These are phyloP conservation scores for Daldinia sp. DNA, from an alignment of 2,329 filamentous ascomycete species.

Conservation along the genomic window DNA sequence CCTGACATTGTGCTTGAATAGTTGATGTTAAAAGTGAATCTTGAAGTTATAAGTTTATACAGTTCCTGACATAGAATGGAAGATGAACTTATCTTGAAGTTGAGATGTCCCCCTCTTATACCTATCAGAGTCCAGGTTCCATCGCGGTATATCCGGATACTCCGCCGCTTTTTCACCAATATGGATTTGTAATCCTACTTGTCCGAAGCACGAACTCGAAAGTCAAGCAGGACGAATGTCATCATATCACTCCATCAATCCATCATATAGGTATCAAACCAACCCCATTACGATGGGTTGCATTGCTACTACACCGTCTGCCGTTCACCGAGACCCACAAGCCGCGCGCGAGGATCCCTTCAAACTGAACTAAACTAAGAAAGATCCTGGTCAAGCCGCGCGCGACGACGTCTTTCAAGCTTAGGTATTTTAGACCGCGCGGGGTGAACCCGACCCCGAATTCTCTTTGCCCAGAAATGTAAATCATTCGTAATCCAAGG, in stretches of 20 bases:
- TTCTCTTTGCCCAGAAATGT: not conserved
- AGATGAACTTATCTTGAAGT: not conserved
- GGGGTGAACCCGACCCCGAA: not conserved
- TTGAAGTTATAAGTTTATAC: not conserved
- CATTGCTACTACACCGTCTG: not conserved
- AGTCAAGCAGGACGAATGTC: not conserved
- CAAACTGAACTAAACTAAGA: constrained; percentile 14
- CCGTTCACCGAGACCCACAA: constrained; percentile 33
- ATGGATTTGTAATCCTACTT: constrained; percentile 6
- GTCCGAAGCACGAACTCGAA: not conserved
- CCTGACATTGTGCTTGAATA: constrained; percentile 37
- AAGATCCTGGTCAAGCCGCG: constrained; percentile 8
- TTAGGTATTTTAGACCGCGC: not conserved
- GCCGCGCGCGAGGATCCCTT: constrained; percentile 38
- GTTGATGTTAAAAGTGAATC: not conserved
- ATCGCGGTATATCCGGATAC: not conserved
- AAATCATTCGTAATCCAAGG: not conserved
- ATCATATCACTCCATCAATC: constrained; percentile 2
- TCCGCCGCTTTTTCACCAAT: not conserved
- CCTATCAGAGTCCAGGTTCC: not conserved
- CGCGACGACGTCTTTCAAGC: not conserved
- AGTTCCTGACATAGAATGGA: not conserved
- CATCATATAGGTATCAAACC: not conserved
- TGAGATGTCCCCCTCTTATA: not conserved
- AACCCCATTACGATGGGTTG: not conserved